phyloP scores from a whole-genome alignment of 2,329 filamentous ascomycete genomes.

The Exserohilum turcica region DNA sequence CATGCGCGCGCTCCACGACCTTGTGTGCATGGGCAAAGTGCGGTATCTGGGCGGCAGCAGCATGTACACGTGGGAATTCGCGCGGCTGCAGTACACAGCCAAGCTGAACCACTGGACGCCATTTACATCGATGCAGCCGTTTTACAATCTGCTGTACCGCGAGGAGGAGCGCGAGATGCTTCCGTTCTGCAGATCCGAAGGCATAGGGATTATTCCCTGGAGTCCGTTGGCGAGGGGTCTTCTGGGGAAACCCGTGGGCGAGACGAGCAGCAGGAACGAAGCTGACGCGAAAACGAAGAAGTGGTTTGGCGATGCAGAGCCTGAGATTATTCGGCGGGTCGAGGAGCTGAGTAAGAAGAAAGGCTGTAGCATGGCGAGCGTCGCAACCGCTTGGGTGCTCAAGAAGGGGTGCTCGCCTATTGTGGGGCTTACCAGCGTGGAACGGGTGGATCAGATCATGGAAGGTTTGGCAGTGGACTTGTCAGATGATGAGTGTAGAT shows the following conservation, averaged over 20 bases:
- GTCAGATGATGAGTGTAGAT: background rate
- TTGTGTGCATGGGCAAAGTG: slow-evolving; percentile 29
- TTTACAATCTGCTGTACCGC: background rate
- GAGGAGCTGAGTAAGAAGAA: background rate
- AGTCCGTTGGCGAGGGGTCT: background rate
- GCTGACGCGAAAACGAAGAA: background rate
- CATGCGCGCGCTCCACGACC: slow-evolving; percentile 31
- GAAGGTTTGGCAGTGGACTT: background rate
- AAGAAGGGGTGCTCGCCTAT: background rate
- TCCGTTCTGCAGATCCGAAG: background rate
- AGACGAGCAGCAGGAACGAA: background rate
- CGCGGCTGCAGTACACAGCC: background rate
- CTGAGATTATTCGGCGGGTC: background rate
- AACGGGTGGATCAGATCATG: background rate
- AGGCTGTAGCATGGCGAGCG: background rate
- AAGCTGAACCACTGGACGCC: background rate
- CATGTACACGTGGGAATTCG: slow-evolving; percentile 5
- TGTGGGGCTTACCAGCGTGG: background rate
- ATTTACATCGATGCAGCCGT: background rate
- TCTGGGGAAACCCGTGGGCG: background rate
- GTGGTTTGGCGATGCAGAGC: background rate
- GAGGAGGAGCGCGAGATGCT: background rate
- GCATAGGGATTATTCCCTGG: background rate
- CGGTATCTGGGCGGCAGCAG: slow-evolving; percentile 31
- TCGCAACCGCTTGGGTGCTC: background rate